Evolutionary conservation across 352 stramenopile genomes (phyloP).

Genomic region (Pythium aristosporum): DNA sequence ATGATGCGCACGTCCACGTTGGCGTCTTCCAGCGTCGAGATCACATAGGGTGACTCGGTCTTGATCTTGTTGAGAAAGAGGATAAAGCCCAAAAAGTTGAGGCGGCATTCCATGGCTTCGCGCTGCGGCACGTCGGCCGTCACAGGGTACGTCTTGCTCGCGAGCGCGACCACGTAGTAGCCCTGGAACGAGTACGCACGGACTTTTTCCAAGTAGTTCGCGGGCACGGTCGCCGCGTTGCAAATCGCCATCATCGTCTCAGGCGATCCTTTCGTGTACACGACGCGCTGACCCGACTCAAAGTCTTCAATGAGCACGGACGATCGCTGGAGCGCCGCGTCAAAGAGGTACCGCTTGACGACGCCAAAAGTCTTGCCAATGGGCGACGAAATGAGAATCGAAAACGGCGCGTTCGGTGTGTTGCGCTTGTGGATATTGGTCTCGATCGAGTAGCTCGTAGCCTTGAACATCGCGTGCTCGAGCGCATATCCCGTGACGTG

Average conservation of each 20-base stretch:
- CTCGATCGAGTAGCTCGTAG: slow-evolving; percentile 75
- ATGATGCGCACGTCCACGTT: slow-evolving; percentile 86
- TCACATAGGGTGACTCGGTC: slow-evolving; percentile 76
- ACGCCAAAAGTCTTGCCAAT: slow-evolving; percentile 71
- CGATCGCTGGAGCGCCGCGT: slow-evolving; percentile 65
- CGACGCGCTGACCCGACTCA: slow-evolving; percentile 53
- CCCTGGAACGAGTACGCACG: slow-evolving; percentile 73
- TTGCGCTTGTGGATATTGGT: slow-evolving; percentile 45
- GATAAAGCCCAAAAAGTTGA: slow-evolving; percentile 83
- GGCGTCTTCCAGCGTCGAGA: slow-evolving; percentile 71
- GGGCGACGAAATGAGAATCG: slow-evolving; percentile 60
- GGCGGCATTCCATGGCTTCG: slow-evolving; percentile 72
- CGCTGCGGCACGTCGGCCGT: slow-evolving; percentile 49
- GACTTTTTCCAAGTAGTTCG: slow-evolving; percentile 64
- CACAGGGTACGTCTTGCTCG: slow-evolving; percentile 56
- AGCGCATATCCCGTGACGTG: slow-evolving; percentile 65
- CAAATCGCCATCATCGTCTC: slow-evolving; percentile 69
- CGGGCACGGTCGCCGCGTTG: slow-evolving; percentile 52
- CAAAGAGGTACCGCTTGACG: slow-evolving; percentile 71
- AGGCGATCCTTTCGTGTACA: slow-evolving; percentile 71
- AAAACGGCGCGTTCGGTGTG: slow-evolving; percentile 55
- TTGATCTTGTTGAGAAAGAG: slow-evolving; percentile 92
- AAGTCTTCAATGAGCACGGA: slow-evolving; percentile 73
- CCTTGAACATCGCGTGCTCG: slow-evolving; percentile 70
- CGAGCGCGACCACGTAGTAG: slow-evolving; percentile 80